Evolutionary conservation across 2,329 filamentous ascomycete genomes (phyloP).

Genomic region (Plectosphaerella sp.): DNA sequence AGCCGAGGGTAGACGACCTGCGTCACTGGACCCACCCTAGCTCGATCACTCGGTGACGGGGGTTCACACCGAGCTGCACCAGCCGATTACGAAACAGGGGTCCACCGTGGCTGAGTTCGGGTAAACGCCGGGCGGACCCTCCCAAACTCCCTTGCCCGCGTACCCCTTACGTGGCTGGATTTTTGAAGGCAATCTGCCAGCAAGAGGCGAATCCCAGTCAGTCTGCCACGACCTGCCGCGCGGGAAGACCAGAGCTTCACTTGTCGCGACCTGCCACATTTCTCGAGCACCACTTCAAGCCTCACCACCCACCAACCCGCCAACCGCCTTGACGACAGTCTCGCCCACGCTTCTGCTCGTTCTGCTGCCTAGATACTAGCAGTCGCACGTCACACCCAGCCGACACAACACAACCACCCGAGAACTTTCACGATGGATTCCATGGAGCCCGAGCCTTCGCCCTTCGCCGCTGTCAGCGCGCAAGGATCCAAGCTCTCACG

Average conservation of each 20-base stretch:
- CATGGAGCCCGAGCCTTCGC: slow-evolving; percentile 81
- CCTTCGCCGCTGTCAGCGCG: slow-evolving; percentile 83
- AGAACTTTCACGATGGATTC: slow-evolving; percentile 63
- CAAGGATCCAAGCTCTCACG: slow-evolving; percentile 74
- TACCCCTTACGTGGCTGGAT: slow-evolving; percentile 16
- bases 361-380: background rate
- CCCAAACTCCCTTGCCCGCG: background rate
- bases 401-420: background rate
- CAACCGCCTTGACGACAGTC: background rate
- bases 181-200: slow-evolving; percentile 5
- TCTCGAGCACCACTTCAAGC: slow-evolving; percentile 1
- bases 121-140: background rate
- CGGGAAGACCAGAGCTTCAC: slow-evolving; percentile 8
- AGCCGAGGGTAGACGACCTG: slow-evolving; percentile 4
- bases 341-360: background rate
- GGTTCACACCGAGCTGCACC: background rate
- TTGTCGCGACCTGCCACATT: background rate
- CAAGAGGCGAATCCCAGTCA: slow-evolving; percentile 8
- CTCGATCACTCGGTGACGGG: background rate
- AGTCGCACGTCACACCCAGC: slow-evolving; percentile 1
- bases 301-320: background rate
- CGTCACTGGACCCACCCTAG: background rate
- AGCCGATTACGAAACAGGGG: background rate
- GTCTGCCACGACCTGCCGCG: slow-evolving; percentile 2
- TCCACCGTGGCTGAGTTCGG: background rate